Evolutionary conservation across 116 monocot species (phyloP), one percentile per base, ranked within the genome.

Genomic region (Cymodocea nodosa): DNA sequence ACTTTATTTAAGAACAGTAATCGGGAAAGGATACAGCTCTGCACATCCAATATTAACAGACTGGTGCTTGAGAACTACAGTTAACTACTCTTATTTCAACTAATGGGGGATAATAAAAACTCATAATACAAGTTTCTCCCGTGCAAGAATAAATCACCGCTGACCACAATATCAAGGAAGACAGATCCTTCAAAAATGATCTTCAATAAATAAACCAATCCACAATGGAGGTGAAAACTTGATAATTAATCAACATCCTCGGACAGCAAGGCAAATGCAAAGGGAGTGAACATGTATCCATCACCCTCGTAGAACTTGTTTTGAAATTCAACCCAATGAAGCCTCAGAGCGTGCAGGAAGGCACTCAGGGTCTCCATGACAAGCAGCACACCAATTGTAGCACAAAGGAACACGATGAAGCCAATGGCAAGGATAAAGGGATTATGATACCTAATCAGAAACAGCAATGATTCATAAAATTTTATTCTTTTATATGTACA

Each of bases 261-360:
- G 0, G 63, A 19, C 22, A 87, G 55, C 60, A 77, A 65, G 7
- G 84, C 66, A 63, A 92, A 92, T 65, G 98, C 88, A 58, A 98
- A 98, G 30, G 99, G 99, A 4, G 82, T 60, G 55, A 99, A 99
- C 74, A 86, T 92, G 78, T 99, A 99, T 35, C 99, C 99, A 75
- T 99, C 89, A 53, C 93, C 99, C 68, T 92, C 99, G 15, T 92
- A 99, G 52, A 99, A 99, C 74, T 99, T 99, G 81, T 89, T 99
- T 77, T 85, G 86, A 50, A 99, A 99, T 69, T 99, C 99, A 65
- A 99, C 99, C 99, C 99, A 99, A 63, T 99, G 99, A 73, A 99
- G 99, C 83, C 99, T 86, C 78, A 99, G 50, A 8, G 99, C 99
- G 60, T 99, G 99, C 61, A 99, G 67, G 84, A 99, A 99, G 55